phyloP scores from a whole-genome alignment of 352 stramenopile species.

The Elongisporangium undulatum region DNA sequence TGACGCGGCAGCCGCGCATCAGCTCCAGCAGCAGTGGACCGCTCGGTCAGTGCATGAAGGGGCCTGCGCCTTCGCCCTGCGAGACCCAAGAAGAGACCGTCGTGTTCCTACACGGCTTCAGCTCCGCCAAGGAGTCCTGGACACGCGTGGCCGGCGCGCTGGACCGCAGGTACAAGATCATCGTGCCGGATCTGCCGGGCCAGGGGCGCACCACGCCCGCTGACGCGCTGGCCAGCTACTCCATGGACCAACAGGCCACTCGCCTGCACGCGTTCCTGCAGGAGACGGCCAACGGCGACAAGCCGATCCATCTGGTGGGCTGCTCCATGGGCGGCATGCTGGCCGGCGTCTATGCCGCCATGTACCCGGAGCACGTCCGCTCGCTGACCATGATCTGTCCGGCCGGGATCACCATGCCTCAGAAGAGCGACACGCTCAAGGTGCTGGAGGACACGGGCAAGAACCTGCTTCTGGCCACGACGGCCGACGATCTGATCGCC shows the following conservation, averaged over 20 bases:
- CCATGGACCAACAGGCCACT: conserved; percentile 36
- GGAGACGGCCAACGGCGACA: conserved; percentile 32
- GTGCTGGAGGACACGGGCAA: conserved; percentile 44
- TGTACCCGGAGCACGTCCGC: conserved; percentile 46
- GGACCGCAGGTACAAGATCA: conserved; percentile 36
- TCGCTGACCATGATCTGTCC: conserved; percentile 66
- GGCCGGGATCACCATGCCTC: conserved; percentile 57
- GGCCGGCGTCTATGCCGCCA: conserved; percentile 56
- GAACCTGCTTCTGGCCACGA: conserved; percentile 48
- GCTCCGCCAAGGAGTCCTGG: conserved; percentile 64
- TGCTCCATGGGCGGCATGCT: conserved; percentile 73
- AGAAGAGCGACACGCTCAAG: conserved; percentile 44
- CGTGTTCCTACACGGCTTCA: conserved; percentile 65
- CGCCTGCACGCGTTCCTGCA: conserved; percentile 60
- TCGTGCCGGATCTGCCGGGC: conserved; percentile 60
- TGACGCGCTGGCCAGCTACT: conserved; percentile 37
- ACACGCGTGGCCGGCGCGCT: conserved; percentile 33
- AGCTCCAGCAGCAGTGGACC: neutral
- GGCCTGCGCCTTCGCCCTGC: conserved; percentile 5
- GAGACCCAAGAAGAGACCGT: conserved; percentile 33
- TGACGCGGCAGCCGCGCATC: conserved; percentile 23
- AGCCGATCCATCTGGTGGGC: conserved; percentile 60
- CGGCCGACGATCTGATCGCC: conserved; percentile 37
- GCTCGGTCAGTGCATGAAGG: neutral
- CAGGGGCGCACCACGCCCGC: conserved; percentile 53